Base-by-base conservation (phyloP, 208 protist species). In the Leishmania martiniquensis region DNA sequence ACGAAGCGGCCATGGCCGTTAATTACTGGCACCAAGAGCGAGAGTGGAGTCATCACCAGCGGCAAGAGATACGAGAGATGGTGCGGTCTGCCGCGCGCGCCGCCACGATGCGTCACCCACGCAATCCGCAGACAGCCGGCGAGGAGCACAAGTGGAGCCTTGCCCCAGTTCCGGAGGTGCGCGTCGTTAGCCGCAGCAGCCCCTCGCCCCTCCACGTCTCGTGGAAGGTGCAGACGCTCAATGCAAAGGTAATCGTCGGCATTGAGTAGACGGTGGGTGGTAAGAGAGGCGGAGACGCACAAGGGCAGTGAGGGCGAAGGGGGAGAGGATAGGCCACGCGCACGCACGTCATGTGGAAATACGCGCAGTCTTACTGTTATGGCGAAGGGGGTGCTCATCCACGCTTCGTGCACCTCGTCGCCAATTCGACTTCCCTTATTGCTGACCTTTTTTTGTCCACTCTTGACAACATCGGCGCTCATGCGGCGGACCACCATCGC, bases 141-240 rank as follows among this genome's bases (percentile, higher is more conserved):
- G 82, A 85, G 73, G 82, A 80, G 60, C 76, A 65, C 44, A 75
- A 75, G 57, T 85, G 82, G 82, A 78, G 73, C 32, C 60, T 86
- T n/a, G 78, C 82, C 39, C 82, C 78, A 45, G 73, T 86, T 68
- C 75, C 82, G 66, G 78, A 83, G 59, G 82, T 85, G 77, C 82
- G 77, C 1, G 78, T 83, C 55, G 65, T 39, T 12, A 77, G 76
- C 29, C 55, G 54, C 32, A 75, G 37, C 6, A 47, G 68, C 0
- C 63, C 72, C 4, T 55, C 45, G 52, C 68, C 79, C 39, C 70
- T 62, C 6, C 72, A 71, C 4, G 78, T 86, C 15, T 80, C 80
- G 72, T 87, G 83, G 83, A 80, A 78, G 71, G 80, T 87, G 75
- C 83, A 87, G 62, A 79, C 80, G 12, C 60, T 83, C 51, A 89